A percentile compares a stretch with the other conserved stretches of the same genome.
Conservation (phyloP, 1,284 basidiomycete species). For the Golubevia sp. region DNA sequence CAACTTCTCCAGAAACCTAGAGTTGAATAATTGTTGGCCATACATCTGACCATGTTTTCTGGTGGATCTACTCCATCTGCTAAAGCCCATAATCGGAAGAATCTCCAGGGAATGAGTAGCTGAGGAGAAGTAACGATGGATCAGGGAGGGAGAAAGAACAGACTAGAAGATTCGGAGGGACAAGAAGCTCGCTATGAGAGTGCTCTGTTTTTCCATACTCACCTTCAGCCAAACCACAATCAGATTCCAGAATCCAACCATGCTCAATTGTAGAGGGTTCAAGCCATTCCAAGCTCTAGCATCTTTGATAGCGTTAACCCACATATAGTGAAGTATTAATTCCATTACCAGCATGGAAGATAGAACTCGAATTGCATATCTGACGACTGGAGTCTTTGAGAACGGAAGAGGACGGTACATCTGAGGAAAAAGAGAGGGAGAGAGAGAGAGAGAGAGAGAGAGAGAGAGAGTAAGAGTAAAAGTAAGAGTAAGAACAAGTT, state of each 20-base stretch:
- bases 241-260: constrained; percentile 97
- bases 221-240: constrained; percentile 97
- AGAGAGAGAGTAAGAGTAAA: constrained; percentile 1
- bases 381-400: constrained; percentile 62
- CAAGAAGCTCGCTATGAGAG: constrained; percentile 2
- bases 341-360: constrained; percentile 83
- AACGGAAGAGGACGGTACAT: constrained; percentile 64
- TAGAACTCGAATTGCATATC: constrained; percentile 76
- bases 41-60: constrained; percentile 97
- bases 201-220: constrained; percentile 6
- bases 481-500: background rate
- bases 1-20: constrained; percentile 93
- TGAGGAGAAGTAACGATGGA: constrained; percentile 46
- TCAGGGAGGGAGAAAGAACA: background rate
- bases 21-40: constrained; percentile 97
- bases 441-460: constrained; percentile 63
- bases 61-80: constrained; percentile 88
- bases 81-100: constrained; percentile 94
- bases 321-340: constrained; percentile 88
- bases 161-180: background rate
- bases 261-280: constrained; percentile 78
- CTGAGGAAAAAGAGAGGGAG: constrained; percentile 15
- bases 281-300: constrained; percentile 72
- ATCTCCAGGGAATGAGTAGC: constrained; percentile 96
- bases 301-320: constrained; percentile 96